A percentile compares a stretch with the other conserved stretches of the same genome.
Conservation (phyloP, 2,329 filamentous ascomycete species). For the Boeremia lycopersici region DNA sequence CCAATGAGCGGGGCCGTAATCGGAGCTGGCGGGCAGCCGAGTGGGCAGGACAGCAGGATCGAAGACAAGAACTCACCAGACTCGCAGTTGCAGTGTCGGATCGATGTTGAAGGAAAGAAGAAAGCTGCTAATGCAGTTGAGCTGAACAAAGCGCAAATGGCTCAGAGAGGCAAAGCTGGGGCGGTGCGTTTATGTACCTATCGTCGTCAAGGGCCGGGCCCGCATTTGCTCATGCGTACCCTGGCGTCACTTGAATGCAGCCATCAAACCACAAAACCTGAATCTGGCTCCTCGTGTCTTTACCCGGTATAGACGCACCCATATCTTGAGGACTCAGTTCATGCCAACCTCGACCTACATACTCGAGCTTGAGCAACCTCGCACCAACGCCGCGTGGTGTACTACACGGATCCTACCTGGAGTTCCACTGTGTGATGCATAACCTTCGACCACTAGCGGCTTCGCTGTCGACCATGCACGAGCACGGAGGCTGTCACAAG, state of each 20-base stretch:
- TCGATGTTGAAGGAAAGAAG: not conserved
- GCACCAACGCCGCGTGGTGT: slow-evolving; percentile 23
- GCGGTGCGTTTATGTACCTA: slow-evolving; percentile 37
- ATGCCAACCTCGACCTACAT: not conserved
- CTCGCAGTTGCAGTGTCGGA: not conserved
- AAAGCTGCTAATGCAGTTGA: not conserved
- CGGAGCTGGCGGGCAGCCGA: slow-evolving; percentile 15
- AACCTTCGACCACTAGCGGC: slow-evolving; percentile 6
- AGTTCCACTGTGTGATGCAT: slow-evolving; percentile 1
- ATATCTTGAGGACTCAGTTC: not conserved
- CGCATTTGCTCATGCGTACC: slow-evolving; percentile 40
- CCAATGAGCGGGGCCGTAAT: slow-evolving; percentile 29
- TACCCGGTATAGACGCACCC: slow-evolving; percentile 6
- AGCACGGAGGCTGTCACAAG: slow-evolving; percentile 6
- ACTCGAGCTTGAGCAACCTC: not conserved
- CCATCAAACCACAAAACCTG: slow-evolving; percentile 26
- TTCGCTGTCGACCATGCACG: slow-evolving; percentile 16
- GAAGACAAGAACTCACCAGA: slow-evolving; percentile 9
- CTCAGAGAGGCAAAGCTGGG: slow-evolving; percentile 26
- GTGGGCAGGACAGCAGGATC: slow-evolving; percentile 7
- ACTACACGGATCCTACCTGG: slow-evolving; percentile 7
- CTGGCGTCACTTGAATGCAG: slow-evolving; percentile 33
- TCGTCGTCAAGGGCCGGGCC: slow-evolving; percentile 28
- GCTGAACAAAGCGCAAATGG: slow-evolving; percentile 21
- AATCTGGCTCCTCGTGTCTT: slow-evolving; percentile 6